A percentile compares a stretch with the other conserved stretches of the same genome.
phyloP scores from a whole-genome alignment of 768 basidiomycete genomes.

The Tylopilus felleus region DNA sequence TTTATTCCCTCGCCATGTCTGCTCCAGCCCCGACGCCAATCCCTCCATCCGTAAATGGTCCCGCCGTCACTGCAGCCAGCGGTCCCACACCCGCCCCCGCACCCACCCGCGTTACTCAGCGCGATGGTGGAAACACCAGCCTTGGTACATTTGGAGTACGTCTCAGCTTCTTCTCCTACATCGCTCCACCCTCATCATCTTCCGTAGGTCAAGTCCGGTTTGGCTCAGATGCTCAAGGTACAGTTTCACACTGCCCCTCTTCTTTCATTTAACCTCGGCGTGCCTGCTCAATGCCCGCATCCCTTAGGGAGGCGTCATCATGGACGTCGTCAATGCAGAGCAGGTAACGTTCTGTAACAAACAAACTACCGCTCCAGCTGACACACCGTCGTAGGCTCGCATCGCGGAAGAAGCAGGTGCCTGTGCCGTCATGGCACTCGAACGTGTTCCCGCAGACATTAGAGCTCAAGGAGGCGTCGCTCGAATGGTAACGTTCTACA shows the following conservation, averaged over 20 bases:
- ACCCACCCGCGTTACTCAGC: slow-evolving; percentile 49
- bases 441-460: slow-evolving; percentile 95
- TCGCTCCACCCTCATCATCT: not conserved
- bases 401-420: slow-evolving; percentile 98
- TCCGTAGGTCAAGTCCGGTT: slow-evolving; percentile 80
- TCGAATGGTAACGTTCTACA: slow-evolving; percentile 68
- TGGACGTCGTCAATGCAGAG: slow-evolving; percentile 90
- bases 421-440: slow-evolving; percentile 96
- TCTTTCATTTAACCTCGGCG: not conserved
- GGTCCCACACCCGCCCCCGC: slow-evolving; percentile 24
- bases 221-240: slow-evolving; percentile 97
- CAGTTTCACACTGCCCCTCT: slow-evolving; percentile 2
- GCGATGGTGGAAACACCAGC: slow-evolving; percentile 54
- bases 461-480: slow-evolving; percentile 90
- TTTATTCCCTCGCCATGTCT: slow-evolving; percentile 10
- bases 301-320: slow-evolving; percentile 77
- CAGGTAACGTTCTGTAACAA: slow-evolving; percentile 34
- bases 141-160: slow-evolving; percentile 72
- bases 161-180: not conserved
- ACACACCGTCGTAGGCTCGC: slow-evolving; percentile 57
- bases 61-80: not conserved
- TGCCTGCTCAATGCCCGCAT: not conserved
- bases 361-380: not conserved
- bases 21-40: slow-evolving; percentile 4
- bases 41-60: slow-evolving; percentile 6